phyloP scores from a whole-genome alignment of 2,329 filamentous ascomycete species.

The Trichophyton equinum region DNA sequence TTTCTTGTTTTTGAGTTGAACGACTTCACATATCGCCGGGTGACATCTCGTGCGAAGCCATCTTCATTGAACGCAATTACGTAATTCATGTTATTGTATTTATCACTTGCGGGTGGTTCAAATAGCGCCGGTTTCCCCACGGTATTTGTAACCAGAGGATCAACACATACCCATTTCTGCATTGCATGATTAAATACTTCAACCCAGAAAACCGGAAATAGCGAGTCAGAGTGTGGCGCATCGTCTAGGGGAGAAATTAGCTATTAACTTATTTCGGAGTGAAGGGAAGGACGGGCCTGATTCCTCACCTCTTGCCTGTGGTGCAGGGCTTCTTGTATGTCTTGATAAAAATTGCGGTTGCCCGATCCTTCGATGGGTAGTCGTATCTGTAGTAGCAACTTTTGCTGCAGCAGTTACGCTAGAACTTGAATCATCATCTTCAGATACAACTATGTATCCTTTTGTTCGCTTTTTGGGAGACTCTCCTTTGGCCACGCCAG shows the following conservation, averaged over 20 bases:
- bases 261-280: neutral
- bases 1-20: conserved; percentile 85
- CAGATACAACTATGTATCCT: conserved; percentile 27
- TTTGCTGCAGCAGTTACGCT: conserved; percentile 16
- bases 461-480: conserved; percentile 31
- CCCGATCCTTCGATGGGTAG: conserved; percentile 21
- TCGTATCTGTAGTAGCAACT: conserved; percentile 9
- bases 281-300: neutral
- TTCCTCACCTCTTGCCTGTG: conserved; percentile 8
- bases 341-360: conserved; percentile 20
- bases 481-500: conserved; percentile 34
- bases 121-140: conserved; percentile 63
- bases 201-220: conserved; percentile 83
- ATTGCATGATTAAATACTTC: conserved; percentile 76
- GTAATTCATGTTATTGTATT: conserved; percentile 66
- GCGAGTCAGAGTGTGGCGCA: conserved; percentile 38
- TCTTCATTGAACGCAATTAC: conserved; percentile 76
- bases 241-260: neutral
- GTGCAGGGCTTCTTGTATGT: conserved; percentile 6
- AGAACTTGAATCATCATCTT: conserved; percentile 24
- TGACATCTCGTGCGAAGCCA: conserved; percentile 69
- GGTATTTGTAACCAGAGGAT: conserved; percentile 68
- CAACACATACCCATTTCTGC: conserved; percentile 84
- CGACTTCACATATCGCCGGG: conserved; percentile 70
- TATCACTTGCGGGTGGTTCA: conserved; percentile 70